These are phyloP conservation scores for Tremellales sp. DNA, from an alignment of 1,284 basidiomycete species.

Conservation along the genomic window DNA sequence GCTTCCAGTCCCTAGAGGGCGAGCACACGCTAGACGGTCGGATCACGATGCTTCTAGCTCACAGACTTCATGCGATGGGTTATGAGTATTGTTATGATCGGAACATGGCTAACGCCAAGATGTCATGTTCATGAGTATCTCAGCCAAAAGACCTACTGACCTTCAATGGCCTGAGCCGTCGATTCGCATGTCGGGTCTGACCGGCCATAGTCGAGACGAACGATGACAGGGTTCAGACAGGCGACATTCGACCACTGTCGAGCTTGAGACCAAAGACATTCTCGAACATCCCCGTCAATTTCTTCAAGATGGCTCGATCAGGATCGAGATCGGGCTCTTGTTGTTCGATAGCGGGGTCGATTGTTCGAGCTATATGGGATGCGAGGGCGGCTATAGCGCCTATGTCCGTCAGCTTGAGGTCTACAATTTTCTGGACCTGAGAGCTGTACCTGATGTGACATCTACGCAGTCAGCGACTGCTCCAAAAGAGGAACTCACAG, in stretches of 20 bases:
- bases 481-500: conserved; percentile 19
- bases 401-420: neutral
- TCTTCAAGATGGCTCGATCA: neutral
- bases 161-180: too few species aligned
- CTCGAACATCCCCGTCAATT: neutral
- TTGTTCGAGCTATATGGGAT: conserved; percentile 7
- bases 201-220: too few species aligned
- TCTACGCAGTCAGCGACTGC: conserved; percentile 10
- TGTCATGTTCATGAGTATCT: too few species aligned
- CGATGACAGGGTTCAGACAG: too few species aligned
- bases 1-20: too few species aligned
- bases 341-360: neutral
- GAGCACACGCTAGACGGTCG: too few species aligned
- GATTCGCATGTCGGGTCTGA: too few species aligned
- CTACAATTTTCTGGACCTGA: neutral
- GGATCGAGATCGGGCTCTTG: neutral
- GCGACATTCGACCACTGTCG: neutral
- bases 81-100: too few species aligned
- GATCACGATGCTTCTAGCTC: too few species aligned
- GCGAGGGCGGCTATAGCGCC: conserved; percentile 21
- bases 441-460: conserved; percentile 22
- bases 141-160: too few species aligned
- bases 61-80: too few species aligned
- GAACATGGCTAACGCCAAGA: too few species aligned
- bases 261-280: neutral